These are phyloP conservation scores for Colletotrichum limetticola DNA, from an alignment of 2,329 filamentous ascomycete genomes.

Conservation along the genomic window DNA sequence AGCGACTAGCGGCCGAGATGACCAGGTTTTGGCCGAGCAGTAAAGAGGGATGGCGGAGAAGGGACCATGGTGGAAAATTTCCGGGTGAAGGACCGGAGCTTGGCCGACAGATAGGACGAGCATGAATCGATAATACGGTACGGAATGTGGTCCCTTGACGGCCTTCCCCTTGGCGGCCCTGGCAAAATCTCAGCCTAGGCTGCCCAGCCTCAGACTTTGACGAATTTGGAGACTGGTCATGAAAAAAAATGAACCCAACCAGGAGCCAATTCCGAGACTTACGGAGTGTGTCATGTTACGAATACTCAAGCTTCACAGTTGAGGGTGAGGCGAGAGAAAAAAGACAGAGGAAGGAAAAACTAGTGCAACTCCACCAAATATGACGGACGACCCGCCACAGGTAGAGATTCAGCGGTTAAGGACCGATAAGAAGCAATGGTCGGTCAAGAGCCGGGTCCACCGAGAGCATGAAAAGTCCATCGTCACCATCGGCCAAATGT, in stretches of 20 bases:
- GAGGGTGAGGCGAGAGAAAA: slow-evolving; percentile 11
- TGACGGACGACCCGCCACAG: slow-evolving; percentile 18
- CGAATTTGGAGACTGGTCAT: neutral
- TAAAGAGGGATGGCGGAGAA: neutral
- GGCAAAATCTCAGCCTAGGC: neutral
- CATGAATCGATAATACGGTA: slow-evolving; percentile 31
- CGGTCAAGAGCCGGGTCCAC: slow-evolving; percentile 32
- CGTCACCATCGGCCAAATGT: slow-evolving; percentile 35
- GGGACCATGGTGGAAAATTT: slow-evolving; percentile 8
- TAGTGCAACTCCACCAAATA: slow-evolving; percentile 27
- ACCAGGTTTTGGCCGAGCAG: slow-evolving; percentile 30
- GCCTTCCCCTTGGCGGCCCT: slow-evolving; percentile 11
- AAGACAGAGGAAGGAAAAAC: slow-evolving; percentile 9
- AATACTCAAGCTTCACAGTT: neutral
- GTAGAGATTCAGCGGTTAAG: slow-evolving; percentile 34
- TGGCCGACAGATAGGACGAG: slow-evolving; percentile 34
- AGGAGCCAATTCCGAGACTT: slow-evolving; percentile 21
- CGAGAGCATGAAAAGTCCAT: slow-evolving; percentile 31
- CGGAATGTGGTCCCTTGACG: neutral
- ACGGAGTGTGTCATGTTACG: slow-evolving; percentile 11
- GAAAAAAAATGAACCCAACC: neutral
- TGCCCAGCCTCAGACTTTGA: slow-evolving; percentile 5
- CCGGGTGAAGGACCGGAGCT: slow-evolving; percentile 29
- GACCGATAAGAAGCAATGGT: slow-evolving; percentile 33
- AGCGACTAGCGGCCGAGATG: slow-evolving; percentile 33